Percentiles rank a stretch among this genome's conserved stretches.
phyloP scores from a whole-genome alignment of 371 early-diverging fungal species.

The Mortierella sp. region DNA sequence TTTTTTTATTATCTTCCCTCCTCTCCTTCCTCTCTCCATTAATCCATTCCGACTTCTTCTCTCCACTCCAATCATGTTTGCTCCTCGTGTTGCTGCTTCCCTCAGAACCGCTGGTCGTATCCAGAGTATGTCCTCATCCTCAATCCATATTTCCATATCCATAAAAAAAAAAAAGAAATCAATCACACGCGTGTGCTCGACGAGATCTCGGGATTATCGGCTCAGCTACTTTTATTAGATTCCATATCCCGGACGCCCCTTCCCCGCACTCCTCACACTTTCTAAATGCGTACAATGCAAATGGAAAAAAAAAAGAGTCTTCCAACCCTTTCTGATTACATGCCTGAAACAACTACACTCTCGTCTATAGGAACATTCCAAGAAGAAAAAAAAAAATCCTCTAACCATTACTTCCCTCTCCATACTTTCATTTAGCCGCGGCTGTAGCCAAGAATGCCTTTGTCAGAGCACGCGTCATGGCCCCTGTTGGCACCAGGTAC shows the following conservation, averaged over 20 bases:
- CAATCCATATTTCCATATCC: not conserved
- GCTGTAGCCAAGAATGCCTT: constrained; percentile 29
- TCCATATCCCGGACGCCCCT: constrained; percentile 7
- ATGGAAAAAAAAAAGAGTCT: not conserved
- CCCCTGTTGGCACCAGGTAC: constrained; percentile 52
- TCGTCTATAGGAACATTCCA: not conserved
- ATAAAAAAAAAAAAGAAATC: constrained; percentile 4
- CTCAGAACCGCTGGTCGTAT: constrained; percentile 34
- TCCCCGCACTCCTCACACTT: constrained; percentile 13
- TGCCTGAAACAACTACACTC: not conserved
- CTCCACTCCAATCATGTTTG: constrained; percentile 25
- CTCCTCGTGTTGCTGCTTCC: constrained; percentile 42
- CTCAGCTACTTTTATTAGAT: not conserved
- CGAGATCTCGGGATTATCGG: not conserved
- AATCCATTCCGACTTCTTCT: not conserved
- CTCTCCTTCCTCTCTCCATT: not conserved
- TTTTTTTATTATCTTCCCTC: not conserved
- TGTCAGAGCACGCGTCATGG: constrained; percentile 42
- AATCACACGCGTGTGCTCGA: not conserved
- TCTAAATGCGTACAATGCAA: constrained; percentile 15
- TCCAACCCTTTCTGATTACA: not conserved
- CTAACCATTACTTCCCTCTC: not conserved
- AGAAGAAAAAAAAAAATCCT: too few relatives aligned
- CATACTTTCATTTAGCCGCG: constrained; percentile 12
- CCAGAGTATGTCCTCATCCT: constrained; percentile 30